Evolutionary conservation across 176 grass and related monocot genomes (phyloP).

Genomic region (Carex littledalei): DNA sequence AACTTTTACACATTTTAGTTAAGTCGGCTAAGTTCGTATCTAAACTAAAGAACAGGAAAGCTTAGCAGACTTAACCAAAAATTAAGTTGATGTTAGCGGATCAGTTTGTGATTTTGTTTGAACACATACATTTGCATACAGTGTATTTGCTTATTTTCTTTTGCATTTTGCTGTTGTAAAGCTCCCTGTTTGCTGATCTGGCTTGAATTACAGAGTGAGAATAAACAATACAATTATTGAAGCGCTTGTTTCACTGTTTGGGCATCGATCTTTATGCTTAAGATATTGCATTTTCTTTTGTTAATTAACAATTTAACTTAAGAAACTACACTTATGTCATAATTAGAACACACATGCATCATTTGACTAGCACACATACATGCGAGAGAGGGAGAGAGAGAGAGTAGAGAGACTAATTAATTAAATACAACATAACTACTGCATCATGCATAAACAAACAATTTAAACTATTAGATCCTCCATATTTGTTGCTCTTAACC

Average conservation of each 20-base stretch:
- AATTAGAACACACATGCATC: neutral
- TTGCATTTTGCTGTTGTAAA: neutral
- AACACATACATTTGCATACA: neutral
- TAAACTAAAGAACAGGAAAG: neutral
- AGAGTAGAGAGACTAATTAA: neutral
- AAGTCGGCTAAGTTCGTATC: neutral
- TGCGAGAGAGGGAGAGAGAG: no score
- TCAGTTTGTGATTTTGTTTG: constrained; percentile 7
- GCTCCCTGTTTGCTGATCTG: neutral
- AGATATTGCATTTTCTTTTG: neutral
- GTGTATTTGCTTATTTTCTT: neutral
- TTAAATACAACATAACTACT: constrained; percentile 13
- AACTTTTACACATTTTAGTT: constrained; percentile 10
- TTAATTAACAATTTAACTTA: neutral
- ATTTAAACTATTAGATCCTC: constrained; percentile 14
- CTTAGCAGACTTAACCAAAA: neutral
- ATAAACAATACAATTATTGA: neutral
- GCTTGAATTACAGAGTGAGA: neutral
- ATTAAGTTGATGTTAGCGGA: neutral
- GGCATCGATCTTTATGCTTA: neutral
- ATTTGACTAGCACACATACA: neutral
- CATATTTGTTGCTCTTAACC: constrained; percentile 7
- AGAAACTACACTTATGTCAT: neutral
- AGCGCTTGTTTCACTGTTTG: neutral
- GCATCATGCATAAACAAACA: constrained; percentile 13